These are phyloP conservation scores for Aspergillus piperis DNA, from an alignment of 2,329 filamentous ascomycete genomes.

Conservation along the genomic window DNA sequence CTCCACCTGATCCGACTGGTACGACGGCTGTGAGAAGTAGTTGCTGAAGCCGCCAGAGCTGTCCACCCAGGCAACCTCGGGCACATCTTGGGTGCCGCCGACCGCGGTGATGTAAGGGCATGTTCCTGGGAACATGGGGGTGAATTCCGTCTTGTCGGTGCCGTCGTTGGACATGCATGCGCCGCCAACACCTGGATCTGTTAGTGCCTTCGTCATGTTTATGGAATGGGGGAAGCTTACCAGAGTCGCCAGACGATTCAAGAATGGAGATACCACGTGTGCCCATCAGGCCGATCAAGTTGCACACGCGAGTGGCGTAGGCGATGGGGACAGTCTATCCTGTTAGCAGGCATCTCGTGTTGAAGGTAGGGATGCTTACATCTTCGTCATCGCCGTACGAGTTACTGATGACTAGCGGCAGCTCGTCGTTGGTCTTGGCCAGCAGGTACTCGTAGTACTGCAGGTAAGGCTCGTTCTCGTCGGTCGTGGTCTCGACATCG, in stretches of 20 bases:
- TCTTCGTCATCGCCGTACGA: slow-evolving; percentile 68
- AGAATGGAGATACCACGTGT: slow-evolving; percentile 67
- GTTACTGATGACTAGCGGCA: slow-evolving; percentile 65
- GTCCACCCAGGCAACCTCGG: slow-evolving; percentile 52
- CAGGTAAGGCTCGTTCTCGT: slow-evolving; percentile 70
- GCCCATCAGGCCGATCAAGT: slow-evolving; percentile 66
- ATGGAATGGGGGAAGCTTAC: slow-evolving; percentile 9
- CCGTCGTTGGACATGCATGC: slow-evolving; percentile 36
- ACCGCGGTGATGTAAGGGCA: slow-evolving; percentile 70
- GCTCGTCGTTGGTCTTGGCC: slow-evolving; percentile 45
- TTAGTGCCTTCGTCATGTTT: too few species aligned
- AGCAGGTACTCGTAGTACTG: slow-evolving; percentile 63
- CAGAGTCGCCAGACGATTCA: slow-evolving; percentile 60
- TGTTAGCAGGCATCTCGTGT: neutral
- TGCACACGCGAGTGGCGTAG: slow-evolving; percentile 64
- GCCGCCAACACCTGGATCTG: neutral
- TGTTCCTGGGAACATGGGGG: slow-evolving; percentile 64
- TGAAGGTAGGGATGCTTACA: slow-evolving; percentile 7
- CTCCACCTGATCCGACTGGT: slow-evolving; percentile 49
- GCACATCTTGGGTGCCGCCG: slow-evolving; percentile 59
- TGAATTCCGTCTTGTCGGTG: slow-evolving; percentile 55
- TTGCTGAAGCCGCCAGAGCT: slow-evolving; percentile 54
- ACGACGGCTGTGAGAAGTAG: slow-evolving; percentile 51
- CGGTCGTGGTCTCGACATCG: slow-evolving; percentile 41
- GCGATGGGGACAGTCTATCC: slow-evolving; percentile 59